Conservation (phyloP, 2,329 filamentous ascomycete species). For the Pseudogymnoascus sp. region DNA sequence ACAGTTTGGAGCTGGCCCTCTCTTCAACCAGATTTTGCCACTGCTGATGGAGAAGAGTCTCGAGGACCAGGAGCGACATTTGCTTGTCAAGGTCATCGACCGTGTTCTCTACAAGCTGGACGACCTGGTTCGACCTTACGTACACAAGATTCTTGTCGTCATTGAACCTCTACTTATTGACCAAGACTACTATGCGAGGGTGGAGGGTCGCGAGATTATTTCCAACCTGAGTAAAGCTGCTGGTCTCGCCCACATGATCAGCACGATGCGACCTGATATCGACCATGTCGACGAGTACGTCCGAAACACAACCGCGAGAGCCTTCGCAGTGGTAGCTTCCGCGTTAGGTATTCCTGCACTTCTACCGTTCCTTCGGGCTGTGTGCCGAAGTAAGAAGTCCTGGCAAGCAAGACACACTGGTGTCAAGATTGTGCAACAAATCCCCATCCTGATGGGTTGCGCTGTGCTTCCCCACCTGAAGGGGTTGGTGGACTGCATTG, state of each 20-base stretch:
- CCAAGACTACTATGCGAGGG: constrained; percentile 97
- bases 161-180: constrained; percentile 99
- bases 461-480: constrained; percentile 93
- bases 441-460: constrained; percentile 97
- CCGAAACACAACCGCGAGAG: constrained; percentile 91
- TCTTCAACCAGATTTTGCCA: constrained; percentile 96
- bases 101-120: constrained; percentile 97
- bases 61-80: constrained; percentile 94
- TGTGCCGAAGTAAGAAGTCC: constrained; percentile 96
- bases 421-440: constrained; percentile 98
- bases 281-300: constrained; percentile 98
- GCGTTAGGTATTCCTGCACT: constrained; percentile 92
- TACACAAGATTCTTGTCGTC: constrained; percentile 97
- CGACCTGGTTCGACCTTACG: constrained; percentile 89
- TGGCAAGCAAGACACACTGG: constrained; percentile 97
- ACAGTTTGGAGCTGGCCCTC: constrained; percentile 84
- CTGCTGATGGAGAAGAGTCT: constrained; percentile 97
- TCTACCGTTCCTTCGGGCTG: constrained; percentile 87
- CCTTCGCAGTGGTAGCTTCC: constrained; percentile 94
- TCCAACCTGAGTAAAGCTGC: constrained; percentile 96
- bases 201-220: constrained; percentile 97
- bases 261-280: constrained; percentile 97
- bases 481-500: constrained; percentile 92
- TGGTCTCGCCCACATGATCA: constrained; percentile 97
- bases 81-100: constrained; percentile 98